Conservation (phyloP, 2,329 filamentous ascomycete species). For the Fusarium acutatum region DNA sequence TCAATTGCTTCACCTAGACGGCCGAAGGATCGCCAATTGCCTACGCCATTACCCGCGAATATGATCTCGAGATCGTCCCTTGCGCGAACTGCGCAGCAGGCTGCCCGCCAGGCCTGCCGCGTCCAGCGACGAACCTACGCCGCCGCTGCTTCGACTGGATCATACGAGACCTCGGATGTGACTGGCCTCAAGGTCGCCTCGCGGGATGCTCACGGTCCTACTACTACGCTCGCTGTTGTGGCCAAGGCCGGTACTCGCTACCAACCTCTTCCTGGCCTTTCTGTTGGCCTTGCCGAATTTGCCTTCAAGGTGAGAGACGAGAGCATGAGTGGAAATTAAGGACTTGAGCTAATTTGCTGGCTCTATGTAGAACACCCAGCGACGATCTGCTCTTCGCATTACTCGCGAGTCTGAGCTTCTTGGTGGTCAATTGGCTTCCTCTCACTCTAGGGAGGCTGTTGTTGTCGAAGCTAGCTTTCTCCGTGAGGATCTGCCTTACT, state of each 20-base stretch:
- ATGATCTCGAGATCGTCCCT: slow-evolving; percentile 71
- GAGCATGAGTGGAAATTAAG: slow-evolving; percentile 11
- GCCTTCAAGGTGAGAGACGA: slow-evolving; percentile 82
- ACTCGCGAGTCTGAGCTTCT: slow-evolving; percentile 95
- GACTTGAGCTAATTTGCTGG: slow-evolving; percentile 58
- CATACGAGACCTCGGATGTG: slow-evolving; percentile 87
- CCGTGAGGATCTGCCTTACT: slow-evolving; percentile 95
- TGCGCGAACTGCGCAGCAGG: slow-evolving; percentile 66
- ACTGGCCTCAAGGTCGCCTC: slow-evolving; percentile 92
- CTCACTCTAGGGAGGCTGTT: slow-evolving; percentile 92
- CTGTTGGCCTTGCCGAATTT: slow-evolving; percentile 91
- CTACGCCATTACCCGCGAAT: slow-evolving; percentile 64
- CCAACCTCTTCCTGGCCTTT: slow-evolving; percentile 87
- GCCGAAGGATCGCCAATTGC: slow-evolving; percentile 60
- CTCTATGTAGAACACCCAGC: slow-evolving; percentile 76
- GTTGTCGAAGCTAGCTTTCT: slow-evolving; percentile 95
- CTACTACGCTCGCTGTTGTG: slow-evolving; percentile 89
- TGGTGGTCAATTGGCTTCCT: slow-evolving; percentile 86
- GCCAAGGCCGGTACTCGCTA: slow-evolving; percentile 95
- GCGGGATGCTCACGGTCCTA: slow-evolving; percentile 87
- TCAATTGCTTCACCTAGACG: slow-evolving; percentile 52
- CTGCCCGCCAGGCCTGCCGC: slow-evolving; percentile 65
- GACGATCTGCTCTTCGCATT: slow-evolving; percentile 90
- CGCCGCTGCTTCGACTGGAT: slow-evolving; percentile 72
- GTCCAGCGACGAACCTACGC: slow-evolving; percentile 66